Conservation (phyloP, 1,139 yeast genomes). For the Hyphopichia pseudoburtonii region DNA sequence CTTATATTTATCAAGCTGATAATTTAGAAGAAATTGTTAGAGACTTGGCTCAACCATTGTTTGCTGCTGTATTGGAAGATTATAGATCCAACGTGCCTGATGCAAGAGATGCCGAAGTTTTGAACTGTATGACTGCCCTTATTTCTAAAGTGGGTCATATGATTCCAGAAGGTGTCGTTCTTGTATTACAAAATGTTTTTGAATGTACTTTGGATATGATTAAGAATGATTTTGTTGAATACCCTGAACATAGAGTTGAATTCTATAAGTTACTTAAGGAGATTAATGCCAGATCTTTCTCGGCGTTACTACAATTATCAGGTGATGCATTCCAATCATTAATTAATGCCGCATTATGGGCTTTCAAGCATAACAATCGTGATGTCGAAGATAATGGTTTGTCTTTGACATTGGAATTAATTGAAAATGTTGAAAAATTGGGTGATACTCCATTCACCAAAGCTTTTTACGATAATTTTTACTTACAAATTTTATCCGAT, state of each 20-base stretch:
- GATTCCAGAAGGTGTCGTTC: constrained; percentile 88
- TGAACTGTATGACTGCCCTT: constrained; percentile 90
- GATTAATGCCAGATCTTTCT: constrained; percentile 81
- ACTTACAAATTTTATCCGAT: constrained; percentile 86
- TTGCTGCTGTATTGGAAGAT: constrained; percentile 86
- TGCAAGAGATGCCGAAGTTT: constrained; percentile 96
- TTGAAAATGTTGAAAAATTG: constrained; percentile 77
- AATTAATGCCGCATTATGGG: constrained; percentile 95
- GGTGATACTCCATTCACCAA: constrained; percentile 78
- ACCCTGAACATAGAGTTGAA: constrained; percentile 97
- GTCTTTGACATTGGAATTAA: constrained; percentile 74
- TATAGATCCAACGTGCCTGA: constrained; percentile 88
- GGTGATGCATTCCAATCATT: constrained; percentile 90
- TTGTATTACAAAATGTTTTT: constrained; percentile 86
- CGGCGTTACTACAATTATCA: constrained; percentile 83
- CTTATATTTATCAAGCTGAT: constrained; percentile 83
- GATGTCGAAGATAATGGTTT: constrained; percentile 93
- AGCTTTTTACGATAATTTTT: constrained; percentile 85
- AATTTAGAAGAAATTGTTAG: constrained; percentile 83
- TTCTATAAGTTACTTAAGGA: constrained; percentile 87
- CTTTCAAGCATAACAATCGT: constrained; percentile 93
- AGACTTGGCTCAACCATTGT: constrained; percentile 79
- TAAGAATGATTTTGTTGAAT: constrained; percentile 90
- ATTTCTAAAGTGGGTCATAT: constrained; percentile 83
- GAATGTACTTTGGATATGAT: constrained; percentile 96